phyloP scores from a whole-genome alignment of 1,139 yeast genomes.

The Candida gigantensis region DNA sequence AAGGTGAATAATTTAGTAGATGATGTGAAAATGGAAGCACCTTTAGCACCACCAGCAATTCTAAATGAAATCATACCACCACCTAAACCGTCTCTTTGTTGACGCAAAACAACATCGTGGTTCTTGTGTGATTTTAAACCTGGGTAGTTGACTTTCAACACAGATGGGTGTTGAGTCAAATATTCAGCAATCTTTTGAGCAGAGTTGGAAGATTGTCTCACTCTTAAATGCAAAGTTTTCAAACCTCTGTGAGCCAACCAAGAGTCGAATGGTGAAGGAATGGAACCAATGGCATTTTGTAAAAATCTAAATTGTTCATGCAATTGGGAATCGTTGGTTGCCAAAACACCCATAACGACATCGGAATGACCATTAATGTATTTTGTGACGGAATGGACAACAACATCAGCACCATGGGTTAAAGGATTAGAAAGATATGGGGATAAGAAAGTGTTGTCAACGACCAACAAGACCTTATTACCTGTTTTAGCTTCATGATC shows the following conservation, averaged over 20 bases:
- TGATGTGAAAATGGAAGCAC: slow-evolving; percentile 74
- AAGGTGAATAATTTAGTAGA: slow-evolving; percentile 75
- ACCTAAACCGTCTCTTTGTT: slow-evolving; percentile 84
- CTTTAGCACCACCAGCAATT: slow-evolving; percentile 77
- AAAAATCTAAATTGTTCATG: slow-evolving; percentile 70
- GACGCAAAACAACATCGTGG: slow-evolving; percentile 64
- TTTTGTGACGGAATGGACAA: slow-evolving; percentile 87
- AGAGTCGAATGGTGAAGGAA: slow-evolving; percentile 87
- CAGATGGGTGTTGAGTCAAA: slow-evolving; percentile 53
- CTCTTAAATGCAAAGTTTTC: slow-evolving; percentile 83
- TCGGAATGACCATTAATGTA: slow-evolving; percentile 93
- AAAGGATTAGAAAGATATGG: slow-evolving; percentile 91
- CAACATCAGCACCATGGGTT: slow-evolving; percentile 80
- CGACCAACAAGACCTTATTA: slow-evolving; percentile 61
- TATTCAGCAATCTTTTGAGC: slow-evolving; percentile 76
- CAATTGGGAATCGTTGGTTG: slow-evolving; percentile 62
- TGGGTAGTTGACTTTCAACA: slow-evolving; percentile 76
- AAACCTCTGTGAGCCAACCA: slow-evolving; percentile 95
- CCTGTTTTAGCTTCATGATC: slow-evolving; percentile 49
- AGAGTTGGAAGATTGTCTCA: slow-evolving; percentile 63
- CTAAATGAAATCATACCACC: slow-evolving; percentile 94
- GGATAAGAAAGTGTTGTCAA: slow-evolving; percentile 92
- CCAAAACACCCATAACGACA: slow-evolving; percentile 84
- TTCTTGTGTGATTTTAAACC: slow-evolving; percentile 70
- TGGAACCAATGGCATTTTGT: slow-evolving; percentile 87